These are phyloP conservation scores for Leucogyrophana mollusca DNA, from an alignment of 768 basidiomycete species.

Conservation along the genomic window DNA sequence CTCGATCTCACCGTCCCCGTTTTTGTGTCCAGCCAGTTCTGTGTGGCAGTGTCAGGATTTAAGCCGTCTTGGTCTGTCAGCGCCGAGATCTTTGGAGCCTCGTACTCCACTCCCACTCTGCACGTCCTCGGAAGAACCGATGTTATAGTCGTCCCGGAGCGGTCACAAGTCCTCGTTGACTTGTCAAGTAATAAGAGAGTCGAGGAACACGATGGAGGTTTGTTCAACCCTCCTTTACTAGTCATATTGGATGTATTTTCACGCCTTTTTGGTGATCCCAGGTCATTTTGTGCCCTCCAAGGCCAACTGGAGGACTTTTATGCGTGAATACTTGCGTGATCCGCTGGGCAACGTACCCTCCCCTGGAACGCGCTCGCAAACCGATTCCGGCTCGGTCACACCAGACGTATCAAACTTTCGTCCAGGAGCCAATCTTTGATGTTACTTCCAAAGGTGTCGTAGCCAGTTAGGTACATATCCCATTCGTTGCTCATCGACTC, in stretches of 20 bases:
- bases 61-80: conserved; percentile 45
- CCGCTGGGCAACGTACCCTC: conserved; percentile 47
- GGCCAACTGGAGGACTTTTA: conserved; percentile 72
- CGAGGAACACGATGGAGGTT: conserved; percentile 80
- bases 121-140: conserved; percentile 80
- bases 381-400: conserved; percentile 48
- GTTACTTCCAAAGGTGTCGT: too few relatives aligned
- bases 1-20: neutral
- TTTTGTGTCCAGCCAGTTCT: conserved; percentile 55
- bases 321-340: conserved; percentile 62
- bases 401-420: conserved; percentile 23
- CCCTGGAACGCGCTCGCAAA: conserved; percentile 36
- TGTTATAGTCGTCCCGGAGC: conserved; percentile 69
- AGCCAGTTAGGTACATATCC: too few relatives aligned
- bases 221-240: conserved; percentile 19
- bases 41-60: conserved; percentile 77
- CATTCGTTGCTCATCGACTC: too few relatives aligned
- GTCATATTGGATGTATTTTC: neutral
- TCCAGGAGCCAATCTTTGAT: too few relatives aligned
- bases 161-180: conserved; percentile 55
- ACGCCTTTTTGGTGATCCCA: conserved; percentile 27
- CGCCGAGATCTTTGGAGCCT: conserved; percentile 46
- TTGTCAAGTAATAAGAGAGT: conserved; percentile 58
- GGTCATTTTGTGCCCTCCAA: conserved; percentile 86
- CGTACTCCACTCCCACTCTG: conserved; percentile 69